A percentile compares a stretch with the other conserved stretches of the same genome.
These are phyloP conservation scores for Astragalus glycyphyllos DNA, from an alignment of 306 rosid species.

Conservation along the genomic window DNA sequence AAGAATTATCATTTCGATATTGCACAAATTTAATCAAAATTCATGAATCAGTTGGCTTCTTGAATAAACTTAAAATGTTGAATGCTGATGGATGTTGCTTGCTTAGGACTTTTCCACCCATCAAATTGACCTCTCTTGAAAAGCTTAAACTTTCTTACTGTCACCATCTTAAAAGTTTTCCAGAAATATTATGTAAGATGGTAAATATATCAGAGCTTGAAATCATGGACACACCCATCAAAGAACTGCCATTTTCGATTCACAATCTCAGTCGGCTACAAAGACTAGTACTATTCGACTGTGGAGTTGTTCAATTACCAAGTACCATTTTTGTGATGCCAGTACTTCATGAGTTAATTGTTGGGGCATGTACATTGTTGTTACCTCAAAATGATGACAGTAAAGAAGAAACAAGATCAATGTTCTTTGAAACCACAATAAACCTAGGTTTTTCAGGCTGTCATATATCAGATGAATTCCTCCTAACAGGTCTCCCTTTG, in stretches of 20 bases:
- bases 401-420: background rate
- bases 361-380: background rate
- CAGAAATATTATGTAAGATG: too few species aligned
- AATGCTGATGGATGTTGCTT: background rate
- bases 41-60: constrained; percentile 3
- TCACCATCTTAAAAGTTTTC: background rate
- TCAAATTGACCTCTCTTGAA: background rate
- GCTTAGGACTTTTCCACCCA: background rate
- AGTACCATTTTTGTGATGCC: background rate
- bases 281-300: too few species aligned
- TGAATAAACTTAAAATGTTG: background rate
- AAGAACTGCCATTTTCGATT: too few species aligned
- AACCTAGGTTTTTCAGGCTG: too few species aligned
- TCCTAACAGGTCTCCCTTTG: too few species aligned
- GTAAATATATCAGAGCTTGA: background rate
- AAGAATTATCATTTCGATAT: too few species aligned
- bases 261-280: too few species aligned
- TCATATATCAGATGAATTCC: too few species aligned
- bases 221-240: background rate
- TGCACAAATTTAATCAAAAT: background rate
- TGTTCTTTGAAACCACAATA: background rate
- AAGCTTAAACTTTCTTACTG: background rate
- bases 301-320: too few species aligned
- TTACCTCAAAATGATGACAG: background rate
- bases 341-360: background rate